Percentiles rank a stretch among this genome's conserved stretches.
Conservation (phyloP, 345 rosid genomes). For the Hypericum androsaemum region DNA sequence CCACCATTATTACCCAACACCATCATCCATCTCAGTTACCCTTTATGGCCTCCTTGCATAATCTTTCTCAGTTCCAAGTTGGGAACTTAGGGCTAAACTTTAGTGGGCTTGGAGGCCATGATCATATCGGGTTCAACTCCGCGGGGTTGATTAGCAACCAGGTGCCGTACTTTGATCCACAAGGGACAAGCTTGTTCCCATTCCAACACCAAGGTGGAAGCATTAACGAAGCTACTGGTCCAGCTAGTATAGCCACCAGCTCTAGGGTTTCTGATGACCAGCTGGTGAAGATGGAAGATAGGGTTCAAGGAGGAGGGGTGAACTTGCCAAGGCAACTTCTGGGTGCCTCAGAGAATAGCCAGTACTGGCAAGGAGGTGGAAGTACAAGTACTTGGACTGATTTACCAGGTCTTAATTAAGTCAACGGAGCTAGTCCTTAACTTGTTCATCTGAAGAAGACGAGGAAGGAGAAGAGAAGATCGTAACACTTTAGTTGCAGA, state of each 20-base stretch:
- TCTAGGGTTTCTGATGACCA: conserved; percentile 45
- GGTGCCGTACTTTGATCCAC: conserved; percentile 42
- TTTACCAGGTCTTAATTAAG: conserved; percentile 35
- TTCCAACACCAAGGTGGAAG: conserved; percentile 35
- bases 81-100: conserved; percentile 52
- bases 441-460: no score
- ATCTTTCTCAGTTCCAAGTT: conserved; percentile 28
- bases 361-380: conserved; percentile 30
- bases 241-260: conserved; percentile 19
- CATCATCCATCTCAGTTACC: conserved; percentile 36
- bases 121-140: no score
- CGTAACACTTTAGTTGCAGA: no score
- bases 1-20: conserved; percentile 30
- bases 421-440: no score
- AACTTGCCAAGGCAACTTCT: conserved; percentile 30
- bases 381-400: conserved; percentile 29
- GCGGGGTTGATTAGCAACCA: conserved; percentile 14
- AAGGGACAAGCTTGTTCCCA: conserved; percentile 22
- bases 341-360: conserved; percentile 31
- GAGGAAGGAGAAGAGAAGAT: no score
- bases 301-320: conserved; percentile 13
- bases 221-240: conserved; percentile 31
- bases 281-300: conserved; percentile 45
- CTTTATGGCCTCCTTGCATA: conserved; percentile 38
- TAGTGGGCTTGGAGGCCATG: conserved; percentile 26